A percentile compares a stretch with the other conserved stretches of the same genome.
Conservation (phyloP, 129 eudicot species). For the Flaveria linearis region DNA sequence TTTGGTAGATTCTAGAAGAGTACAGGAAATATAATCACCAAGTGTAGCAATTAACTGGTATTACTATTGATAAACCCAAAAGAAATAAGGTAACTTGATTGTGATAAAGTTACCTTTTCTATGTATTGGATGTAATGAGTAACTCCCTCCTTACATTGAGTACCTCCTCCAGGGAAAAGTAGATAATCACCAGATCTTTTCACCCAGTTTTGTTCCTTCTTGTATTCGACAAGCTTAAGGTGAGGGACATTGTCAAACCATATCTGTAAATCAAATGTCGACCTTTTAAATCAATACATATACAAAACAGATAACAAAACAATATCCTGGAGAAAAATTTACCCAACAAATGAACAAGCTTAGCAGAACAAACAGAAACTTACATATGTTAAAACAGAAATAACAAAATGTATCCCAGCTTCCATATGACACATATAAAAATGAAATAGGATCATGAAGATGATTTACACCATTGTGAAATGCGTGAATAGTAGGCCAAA, state of each 20-base stretch:
- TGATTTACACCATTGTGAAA: neutral
- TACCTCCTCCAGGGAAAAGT: slow-evolving; percentile 95
- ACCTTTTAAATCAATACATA: neutral
- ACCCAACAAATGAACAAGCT: slow-evolving; percentile 9
- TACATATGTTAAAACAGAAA: neutral
- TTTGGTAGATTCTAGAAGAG: slow-evolving; percentile 69
- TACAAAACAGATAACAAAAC: neutral
- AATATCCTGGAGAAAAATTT: neutral
- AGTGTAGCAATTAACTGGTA: neutral
- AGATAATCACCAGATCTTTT: slow-evolving; percentile 67
- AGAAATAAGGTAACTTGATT: slow-evolving; percentile 13
- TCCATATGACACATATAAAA: neutral
- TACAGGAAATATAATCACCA: neutral
- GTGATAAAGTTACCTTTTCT: slow-evolving; percentile 57
- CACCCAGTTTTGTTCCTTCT: slow-evolving; percentile 98
- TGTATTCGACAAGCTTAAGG: slow-evolving; percentile 96
- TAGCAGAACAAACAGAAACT: neutral
- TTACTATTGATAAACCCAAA: slow-evolving; percentile 14
- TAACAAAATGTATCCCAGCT: neutral
- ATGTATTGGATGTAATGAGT: slow-evolving; percentile 63
- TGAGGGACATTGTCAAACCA: slow-evolving; percentile 99
- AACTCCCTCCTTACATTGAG: slow-evolving; percentile 93
- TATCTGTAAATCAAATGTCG: slow-evolving; percentile 49
- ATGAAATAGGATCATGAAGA: neutral
- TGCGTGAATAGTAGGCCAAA: slow-evolving; percentile 13